These are phyloP conservation scores for Neopestalotiopsis rosae DNA, from an alignment of 2,329 filamentous ascomycete genomes.

Conservation along the genomic window DNA sequence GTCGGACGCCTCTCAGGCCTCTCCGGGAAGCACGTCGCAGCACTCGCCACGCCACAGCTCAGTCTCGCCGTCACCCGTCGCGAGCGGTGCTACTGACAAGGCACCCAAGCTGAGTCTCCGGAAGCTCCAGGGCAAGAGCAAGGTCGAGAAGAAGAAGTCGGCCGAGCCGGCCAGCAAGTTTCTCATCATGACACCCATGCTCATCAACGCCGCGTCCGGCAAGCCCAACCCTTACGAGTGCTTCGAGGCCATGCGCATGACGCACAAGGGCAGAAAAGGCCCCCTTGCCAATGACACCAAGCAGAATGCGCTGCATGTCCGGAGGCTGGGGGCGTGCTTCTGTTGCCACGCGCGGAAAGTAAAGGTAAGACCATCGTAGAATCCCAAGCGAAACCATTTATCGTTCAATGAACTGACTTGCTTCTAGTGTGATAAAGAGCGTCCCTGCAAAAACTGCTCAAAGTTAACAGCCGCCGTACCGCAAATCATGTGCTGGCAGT, in stretches of 20 bases:
- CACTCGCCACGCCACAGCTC: conserved; percentile 33
- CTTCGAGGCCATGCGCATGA: conserved; percentile 57
- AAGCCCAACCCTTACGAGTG: conserved; percentile 60
- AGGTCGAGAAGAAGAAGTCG: conserved; percentile 53
- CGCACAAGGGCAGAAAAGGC: conserved; percentile 61
- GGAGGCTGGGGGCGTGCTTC: conserved; percentile 61
- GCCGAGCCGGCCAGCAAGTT: conserved; percentile 50
- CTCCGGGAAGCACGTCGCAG: conserved; percentile 24
- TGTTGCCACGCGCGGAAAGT: conserved; percentile 66
- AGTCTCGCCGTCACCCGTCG: not conserved
- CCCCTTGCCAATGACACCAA: conserved; percentile 60
- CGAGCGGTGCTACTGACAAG: conserved; percentile 32
- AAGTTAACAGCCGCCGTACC: conserved; percentile 56
- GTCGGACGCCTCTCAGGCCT: conserved; percentile 6
- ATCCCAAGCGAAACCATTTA: too few species aligned
- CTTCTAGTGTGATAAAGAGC: conserved; percentile 52
- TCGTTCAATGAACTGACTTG: conserved; percentile 7
- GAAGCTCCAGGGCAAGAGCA: conserved; percentile 47
- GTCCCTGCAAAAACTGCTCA: conserved; percentile 62
- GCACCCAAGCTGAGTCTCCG: conserved; percentile 40
- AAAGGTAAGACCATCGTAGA: conserved; percentile 33
- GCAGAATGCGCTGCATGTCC: conserved; percentile 58
- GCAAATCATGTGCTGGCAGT: conserved; percentile 64
- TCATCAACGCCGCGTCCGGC: conserved; percentile 56
- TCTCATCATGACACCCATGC: conserved; percentile 60